Conservation (phyloP, 225 moss, liverwort and hornwort genomes). For the Bryoerythrophyllum caledonicum region DNA sequence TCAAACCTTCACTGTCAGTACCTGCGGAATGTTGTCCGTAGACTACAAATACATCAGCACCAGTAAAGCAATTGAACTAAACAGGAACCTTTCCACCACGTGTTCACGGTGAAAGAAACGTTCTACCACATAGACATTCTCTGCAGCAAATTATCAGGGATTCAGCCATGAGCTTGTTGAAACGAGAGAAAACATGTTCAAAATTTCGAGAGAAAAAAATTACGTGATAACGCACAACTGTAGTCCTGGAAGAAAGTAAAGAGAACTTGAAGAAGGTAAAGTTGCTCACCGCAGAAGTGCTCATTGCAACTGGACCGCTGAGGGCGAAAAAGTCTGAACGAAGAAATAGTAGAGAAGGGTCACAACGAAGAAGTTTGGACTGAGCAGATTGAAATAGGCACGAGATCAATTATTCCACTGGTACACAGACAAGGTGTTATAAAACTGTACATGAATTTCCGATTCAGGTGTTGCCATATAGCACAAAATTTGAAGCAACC, state of each 20-base stretch:
- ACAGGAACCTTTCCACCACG: background rate
- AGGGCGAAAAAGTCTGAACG: background rate
- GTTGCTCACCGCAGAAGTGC: background rate
- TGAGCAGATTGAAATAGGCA: background rate
- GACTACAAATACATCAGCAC: background rate
- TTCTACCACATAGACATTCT: background rate
- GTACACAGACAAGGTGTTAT: slow-evolving; percentile 1
- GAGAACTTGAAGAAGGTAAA: background rate
- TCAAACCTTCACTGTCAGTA: background rate
- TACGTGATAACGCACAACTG: background rate
- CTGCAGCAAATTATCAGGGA: background rate
- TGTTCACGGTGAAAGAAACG: background rate
- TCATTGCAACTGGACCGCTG: background rate
- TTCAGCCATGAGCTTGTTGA: background rate
- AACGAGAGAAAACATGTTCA: background rate
- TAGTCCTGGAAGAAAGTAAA: background rate
- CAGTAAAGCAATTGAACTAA: background rate
- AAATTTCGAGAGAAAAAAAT: background rate
- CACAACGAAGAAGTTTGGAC: background rate
- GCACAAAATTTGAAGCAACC: slow-evolving; percentile 23
- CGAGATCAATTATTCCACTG: background rate
- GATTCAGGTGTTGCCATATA: slow-evolving; percentile 4
- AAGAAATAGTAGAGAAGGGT: background rate
- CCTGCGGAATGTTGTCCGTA: background rate
- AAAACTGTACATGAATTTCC: slow-evolving; percentile 9